Conservation (phyloP, 805 yeast genomes). For the Pichia sporocuriosa region DNA sequence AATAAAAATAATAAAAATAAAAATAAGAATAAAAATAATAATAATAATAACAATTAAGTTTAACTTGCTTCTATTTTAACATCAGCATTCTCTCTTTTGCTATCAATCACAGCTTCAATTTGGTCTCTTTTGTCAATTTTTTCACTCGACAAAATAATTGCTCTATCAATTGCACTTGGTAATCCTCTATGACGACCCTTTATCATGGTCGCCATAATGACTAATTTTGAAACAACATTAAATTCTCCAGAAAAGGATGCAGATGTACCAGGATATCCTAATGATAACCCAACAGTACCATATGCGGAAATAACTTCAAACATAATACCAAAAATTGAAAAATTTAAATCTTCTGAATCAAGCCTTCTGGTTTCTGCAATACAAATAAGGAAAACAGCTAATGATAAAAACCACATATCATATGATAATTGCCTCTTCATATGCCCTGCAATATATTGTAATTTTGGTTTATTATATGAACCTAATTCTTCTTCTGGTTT, state of each 20-base stretch:
- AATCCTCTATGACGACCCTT: slow-evolving; percentile 96
- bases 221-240: slow-evolving; percentile 66
- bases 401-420: slow-evolving; percentile 88
- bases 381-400: slow-evolving; percentile 81
- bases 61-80: no score
- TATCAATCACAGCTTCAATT: slow-evolving; percentile 45
- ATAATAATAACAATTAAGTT: no score
- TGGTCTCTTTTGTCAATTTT: slow-evolving; percentile 56
- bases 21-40: no score
- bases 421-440: slow-evolving; percentile 85
- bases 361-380: slow-evolving; percentile 74
- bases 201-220: slow-evolving; percentile 82
- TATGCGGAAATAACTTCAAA: slow-evolving; percentile 93
- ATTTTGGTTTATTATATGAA: slow-evolving; percentile 33
- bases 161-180: slow-evolving; percentile 90
- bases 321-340: slow-evolving; percentile 63
- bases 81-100: slow-evolving; percentile 24
- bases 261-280: slow-evolving; percentile 67
- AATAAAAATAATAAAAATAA: no score
- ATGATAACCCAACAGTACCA: slow-evolving; percentile 90
- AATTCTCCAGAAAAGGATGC: slow-evolving; percentile 74
- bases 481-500: slow-evolving; percentile 26
- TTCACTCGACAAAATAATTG: slow-evolving; percentile 77
- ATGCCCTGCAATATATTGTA: slow-evolving; percentile 76
- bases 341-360: slow-evolving; percentile 36